These are phyloP conservation scores for Lactarius hatsudake DNA, from an alignment of 768 basidiomycete species.

Conservation along the genomic window DNA sequence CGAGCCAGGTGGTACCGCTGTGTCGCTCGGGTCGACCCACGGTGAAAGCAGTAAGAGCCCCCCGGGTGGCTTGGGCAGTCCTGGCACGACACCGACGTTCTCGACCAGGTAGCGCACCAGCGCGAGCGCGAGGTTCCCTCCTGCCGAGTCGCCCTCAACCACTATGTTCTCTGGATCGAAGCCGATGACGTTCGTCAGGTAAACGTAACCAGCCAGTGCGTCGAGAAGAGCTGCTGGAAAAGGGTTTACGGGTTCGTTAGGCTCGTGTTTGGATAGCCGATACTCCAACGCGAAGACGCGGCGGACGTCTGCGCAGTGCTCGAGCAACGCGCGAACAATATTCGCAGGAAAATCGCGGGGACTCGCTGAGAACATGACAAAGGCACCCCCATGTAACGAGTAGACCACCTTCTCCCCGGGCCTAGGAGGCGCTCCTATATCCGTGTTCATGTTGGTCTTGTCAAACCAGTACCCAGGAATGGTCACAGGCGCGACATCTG, in stretches of 20 bases:
- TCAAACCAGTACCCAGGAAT: conserved; percentile 27
- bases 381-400: conserved; percentile 64
- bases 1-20: conserved; percentile 9
- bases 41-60: conserved; percentile 20
- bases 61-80: conserved; percentile 7
- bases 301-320: conserved; percentile 36
- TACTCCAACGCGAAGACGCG: conserved; percentile 69
- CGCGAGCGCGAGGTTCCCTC: conserved; percentile 67
- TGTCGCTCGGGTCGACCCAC: conserved; percentile 17
- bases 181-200: conserved; percentile 57
- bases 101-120: conserved; percentile 58
- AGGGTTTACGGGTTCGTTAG: conserved; percentile 43
- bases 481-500: conserved; percentile 11
- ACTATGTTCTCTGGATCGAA: conserved; percentile 61
- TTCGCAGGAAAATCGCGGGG: conserved; percentile 44
- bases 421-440: conserved; percentile 37
- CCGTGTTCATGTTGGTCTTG: conserved; percentile 8
- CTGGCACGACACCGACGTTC: conserved; percentile 1
- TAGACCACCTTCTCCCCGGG: conserved; percentile 58
- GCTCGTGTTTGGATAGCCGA: conserved; percentile 53
- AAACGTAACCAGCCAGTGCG: conserved; percentile 67
- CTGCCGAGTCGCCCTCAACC: conserved; percentile 75
- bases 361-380: conserved; percentile 52
- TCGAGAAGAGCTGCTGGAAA: conserved; percentile 79
- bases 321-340: conserved; percentile 39